These are phyloP conservation scores for Oryza coarctata DNA, from an alignment of 176 grass and related monocot species.

Conservation along the genomic window DNA sequence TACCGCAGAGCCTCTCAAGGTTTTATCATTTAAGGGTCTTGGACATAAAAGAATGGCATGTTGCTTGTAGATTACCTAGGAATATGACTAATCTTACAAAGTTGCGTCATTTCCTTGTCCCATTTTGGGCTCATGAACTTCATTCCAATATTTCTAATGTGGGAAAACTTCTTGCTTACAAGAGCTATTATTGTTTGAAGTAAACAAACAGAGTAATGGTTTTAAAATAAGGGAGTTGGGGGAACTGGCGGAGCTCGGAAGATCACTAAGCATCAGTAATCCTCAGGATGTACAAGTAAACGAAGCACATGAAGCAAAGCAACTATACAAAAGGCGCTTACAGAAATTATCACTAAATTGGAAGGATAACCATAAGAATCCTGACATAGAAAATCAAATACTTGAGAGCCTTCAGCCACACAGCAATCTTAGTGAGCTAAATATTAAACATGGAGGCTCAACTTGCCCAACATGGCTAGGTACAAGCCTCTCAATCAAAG, in stretches of 20 bases:
- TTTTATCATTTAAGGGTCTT: neutral
- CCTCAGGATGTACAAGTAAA: neutral
- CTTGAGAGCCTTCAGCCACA: neutral
- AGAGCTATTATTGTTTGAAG: neutral
- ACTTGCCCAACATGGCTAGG: slow-evolving; percentile 2
- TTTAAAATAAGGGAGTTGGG: neutral
- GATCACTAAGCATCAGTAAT: neutral
- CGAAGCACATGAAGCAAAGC: neutral
- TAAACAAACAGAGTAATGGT: neutral
- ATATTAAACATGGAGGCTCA: neutral
- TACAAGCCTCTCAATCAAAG: neutral
- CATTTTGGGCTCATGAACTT: rapidly evolving
- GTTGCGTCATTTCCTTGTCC: neutral
- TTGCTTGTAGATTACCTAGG: rapidly evolving
- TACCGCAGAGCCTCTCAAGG: neutral
- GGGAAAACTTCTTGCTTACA: neutral
- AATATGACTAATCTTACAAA: neutral
- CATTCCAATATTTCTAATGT: neutral
- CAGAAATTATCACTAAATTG: neutral
- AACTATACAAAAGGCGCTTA: neutral
- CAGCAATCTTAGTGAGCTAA: neutral
- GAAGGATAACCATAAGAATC: rapidly evolving
- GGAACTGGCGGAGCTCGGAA: neutral
- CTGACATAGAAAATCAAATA: rapidly evolving
- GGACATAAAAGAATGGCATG: rapidly evolving